phyloP scores from a whole-genome alignment of 108 stramenopile genomes.

The Cyclotella kingstonii region DNA sequence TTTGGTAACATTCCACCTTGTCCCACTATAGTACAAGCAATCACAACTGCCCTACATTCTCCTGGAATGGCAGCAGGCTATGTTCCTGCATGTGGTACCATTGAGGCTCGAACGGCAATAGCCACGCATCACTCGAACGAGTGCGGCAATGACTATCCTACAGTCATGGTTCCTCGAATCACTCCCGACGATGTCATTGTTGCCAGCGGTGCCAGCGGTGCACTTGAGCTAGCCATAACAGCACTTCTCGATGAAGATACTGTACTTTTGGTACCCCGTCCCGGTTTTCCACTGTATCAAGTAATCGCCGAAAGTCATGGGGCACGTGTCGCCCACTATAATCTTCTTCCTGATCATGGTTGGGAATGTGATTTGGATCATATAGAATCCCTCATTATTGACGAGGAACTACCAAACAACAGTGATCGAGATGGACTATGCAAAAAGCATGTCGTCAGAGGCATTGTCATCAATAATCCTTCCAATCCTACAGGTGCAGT shows the following conservation, averaged over 20 bases:
- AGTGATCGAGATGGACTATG: background rate
- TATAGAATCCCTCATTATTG: slow-evolving; percentile 54
- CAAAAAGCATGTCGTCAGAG: slow-evolving; percentile 46
- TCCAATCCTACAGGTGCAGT: slow-evolving; percentile 93
- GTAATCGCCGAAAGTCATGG: slow-evolving; percentile 89
- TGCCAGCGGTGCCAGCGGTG: slow-evolving; percentile 88
- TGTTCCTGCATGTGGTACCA: slow-evolving; percentile 73
- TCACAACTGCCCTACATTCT: slow-evolving; percentile 40
- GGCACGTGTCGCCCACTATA: slow-evolving; percentile 73
- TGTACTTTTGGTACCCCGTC: slow-evolving; percentile 80
- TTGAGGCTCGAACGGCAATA: slow-evolving; percentile 73
- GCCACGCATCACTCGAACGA: slow-evolving; percentile 59
- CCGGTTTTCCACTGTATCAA: slow-evolving; percentile 90
- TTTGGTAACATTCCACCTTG: slow-evolving; percentile 64
- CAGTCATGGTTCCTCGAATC: slow-evolving; percentile 10
- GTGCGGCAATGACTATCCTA: too few species aligned
- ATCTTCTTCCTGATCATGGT: slow-evolving; percentile 58
- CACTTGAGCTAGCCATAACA: slow-evolving; percentile 79
- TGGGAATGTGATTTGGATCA: slow-evolving; percentile 90
- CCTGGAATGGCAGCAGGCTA: slow-evolving; percentile 62
- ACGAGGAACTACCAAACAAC: background rate
- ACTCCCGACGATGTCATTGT: slow-evolving; percentile 84
- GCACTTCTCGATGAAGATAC: slow-evolving; percentile 71
- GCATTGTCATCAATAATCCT: slow-evolving; percentile 92
- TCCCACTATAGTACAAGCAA: slow-evolving; percentile 52